A percentile compares a stretch with the other conserved stretches of the same genome.
Evolutionary conservation across 768 basidiomycete species (phyloP).

Genomic region (Tylopilus subfusipes): DNA sequence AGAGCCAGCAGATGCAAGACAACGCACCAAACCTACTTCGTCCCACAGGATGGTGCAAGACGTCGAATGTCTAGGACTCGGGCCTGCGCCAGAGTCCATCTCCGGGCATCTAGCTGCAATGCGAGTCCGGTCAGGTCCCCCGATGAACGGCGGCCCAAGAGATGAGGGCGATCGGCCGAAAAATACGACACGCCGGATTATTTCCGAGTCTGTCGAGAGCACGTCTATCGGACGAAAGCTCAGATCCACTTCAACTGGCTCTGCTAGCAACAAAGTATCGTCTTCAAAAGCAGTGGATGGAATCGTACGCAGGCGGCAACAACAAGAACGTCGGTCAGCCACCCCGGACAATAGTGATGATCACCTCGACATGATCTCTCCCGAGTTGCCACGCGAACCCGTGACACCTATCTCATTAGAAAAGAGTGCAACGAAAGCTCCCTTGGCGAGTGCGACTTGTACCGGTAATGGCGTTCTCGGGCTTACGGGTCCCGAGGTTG

Average conservation of each 20-base stretch:
- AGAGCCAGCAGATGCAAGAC: too few species aligned
- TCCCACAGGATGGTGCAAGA: slow-evolving; percentile 8
- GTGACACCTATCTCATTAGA: slow-evolving; percentile 31
- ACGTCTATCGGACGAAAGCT: slow-evolving; percentile 6
- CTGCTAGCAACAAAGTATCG: slow-evolving; percentile 1
- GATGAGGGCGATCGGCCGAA: slow-evolving; percentile 2
- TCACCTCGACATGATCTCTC: slow-evolving; percentile 23
- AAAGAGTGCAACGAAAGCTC: slow-evolving; percentile 20
- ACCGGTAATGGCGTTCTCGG: slow-evolving; percentile 36
- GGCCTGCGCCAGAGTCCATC: slow-evolving; percentile 26
- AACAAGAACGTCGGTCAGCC: slow-evolving; percentile 9
- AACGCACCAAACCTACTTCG: slow-evolving; percentile 14
- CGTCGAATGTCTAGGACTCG: slow-evolving; percentile 12
- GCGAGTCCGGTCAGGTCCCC: slow-evolving; percentile 19
- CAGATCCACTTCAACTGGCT: background rate
- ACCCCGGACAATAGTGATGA: slow-evolving; percentile 16
- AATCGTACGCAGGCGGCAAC: background rate
- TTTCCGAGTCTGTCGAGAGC: slow-evolving; percentile 17
- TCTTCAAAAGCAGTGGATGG: slow-evolving; percentile 5
- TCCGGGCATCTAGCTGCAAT: slow-evolving; percentile 26
- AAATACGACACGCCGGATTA: slow-evolving; percentile 12
- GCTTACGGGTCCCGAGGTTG: slow-evolving; percentile 52
- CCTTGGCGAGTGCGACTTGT: background rate
- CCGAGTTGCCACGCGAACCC: slow-evolving; percentile 31
- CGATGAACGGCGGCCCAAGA: background rate